A percentile compares a stretch with the other conserved stretches of the same genome.
These are phyloP conservation scores for Thraustochytrium sp. DNA, from an alignment of 352 stramenopile genomes.

Conservation along the genomic window DNA sequence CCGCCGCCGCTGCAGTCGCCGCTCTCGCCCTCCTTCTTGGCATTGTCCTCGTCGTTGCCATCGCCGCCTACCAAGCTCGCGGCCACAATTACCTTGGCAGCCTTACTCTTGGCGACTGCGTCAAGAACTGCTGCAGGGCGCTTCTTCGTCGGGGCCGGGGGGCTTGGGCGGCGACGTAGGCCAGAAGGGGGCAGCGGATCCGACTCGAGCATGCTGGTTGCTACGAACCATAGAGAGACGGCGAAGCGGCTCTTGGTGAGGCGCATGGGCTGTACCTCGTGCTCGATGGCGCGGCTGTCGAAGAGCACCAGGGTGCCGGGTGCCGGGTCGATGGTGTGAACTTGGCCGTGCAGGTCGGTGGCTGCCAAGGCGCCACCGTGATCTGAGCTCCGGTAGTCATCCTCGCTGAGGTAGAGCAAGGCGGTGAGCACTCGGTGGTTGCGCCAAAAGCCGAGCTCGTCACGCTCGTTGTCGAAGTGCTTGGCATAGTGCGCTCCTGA, in stretches of 20 bases:
- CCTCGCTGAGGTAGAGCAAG: not conserved
- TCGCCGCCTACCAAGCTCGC: not conserved
- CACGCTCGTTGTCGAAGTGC: conserved; percentile 12
- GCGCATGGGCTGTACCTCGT: not conserved
- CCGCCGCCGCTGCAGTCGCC: not conserved
- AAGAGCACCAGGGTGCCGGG: not conserved
- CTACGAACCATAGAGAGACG: conserved; percentile 7
- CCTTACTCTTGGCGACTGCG: too few species aligned
- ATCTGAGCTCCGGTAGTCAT: not conserved
- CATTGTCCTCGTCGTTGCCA: not conserved
- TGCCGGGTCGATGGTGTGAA: not conserved
- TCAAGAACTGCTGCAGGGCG: too few species aligned
- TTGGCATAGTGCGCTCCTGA: not conserved
- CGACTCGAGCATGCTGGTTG: not conserved
- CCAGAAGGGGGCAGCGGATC: not conserved
- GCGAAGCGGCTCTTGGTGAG: not conserved
- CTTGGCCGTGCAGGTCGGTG: not conserved
- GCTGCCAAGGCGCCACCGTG: not conserved
- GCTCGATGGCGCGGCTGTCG: not conserved
- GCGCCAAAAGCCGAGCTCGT: not conserved
- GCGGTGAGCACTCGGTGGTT: not conserved
- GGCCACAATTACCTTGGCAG: not conserved
- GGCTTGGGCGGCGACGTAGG: not conserved
- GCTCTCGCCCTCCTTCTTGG: not conserved
- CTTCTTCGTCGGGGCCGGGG: too few species aligned